These are phyloP conservation scores for Nitzschia sp. DNA, from an alignment of 108 stramenopile species.

Conservation along the genomic window DNA sequence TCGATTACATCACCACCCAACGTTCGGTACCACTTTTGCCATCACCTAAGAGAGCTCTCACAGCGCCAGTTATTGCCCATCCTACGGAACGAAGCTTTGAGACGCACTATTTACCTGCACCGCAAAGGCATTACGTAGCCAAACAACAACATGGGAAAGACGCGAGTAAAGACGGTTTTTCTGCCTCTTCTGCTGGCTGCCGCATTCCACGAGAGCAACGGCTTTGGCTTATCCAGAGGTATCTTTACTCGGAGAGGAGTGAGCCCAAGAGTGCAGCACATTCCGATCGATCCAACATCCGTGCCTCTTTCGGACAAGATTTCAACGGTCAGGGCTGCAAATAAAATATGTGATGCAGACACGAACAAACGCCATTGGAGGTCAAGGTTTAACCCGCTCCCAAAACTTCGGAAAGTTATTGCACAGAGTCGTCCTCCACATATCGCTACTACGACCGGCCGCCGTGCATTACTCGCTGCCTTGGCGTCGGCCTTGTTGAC, in stretches of 20 bases:
- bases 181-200: not conserved
- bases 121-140: too few relatives aligned
- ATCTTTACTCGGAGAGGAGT: not conserved
- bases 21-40: too few relatives aligned
- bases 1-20: too few relatives aligned
- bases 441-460: not conserved
- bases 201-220: not conserved
- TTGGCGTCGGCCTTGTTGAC: constrained; percentile 13
- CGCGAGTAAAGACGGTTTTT: not conserved
- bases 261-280: constrained; percentile 6
- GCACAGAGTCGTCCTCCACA: not conserved
- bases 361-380: not conserved
- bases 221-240: not conserved
- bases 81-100: too few relatives aligned
- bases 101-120: too few relatives aligned
- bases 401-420: not conserved
- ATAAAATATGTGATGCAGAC: too few relatives aligned
- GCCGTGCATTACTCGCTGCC: not conserved
- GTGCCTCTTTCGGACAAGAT: not conserved
- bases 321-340: too few relatives aligned
- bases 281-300: not conserved
- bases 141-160: not conserved
- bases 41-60: too few relatives aligned
- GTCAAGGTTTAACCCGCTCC: not conserved
- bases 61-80: too few relatives aligned